Base-by-base conservation (phyloP, 331 rosid genomes). In the Quercus tomentella region DNA sequence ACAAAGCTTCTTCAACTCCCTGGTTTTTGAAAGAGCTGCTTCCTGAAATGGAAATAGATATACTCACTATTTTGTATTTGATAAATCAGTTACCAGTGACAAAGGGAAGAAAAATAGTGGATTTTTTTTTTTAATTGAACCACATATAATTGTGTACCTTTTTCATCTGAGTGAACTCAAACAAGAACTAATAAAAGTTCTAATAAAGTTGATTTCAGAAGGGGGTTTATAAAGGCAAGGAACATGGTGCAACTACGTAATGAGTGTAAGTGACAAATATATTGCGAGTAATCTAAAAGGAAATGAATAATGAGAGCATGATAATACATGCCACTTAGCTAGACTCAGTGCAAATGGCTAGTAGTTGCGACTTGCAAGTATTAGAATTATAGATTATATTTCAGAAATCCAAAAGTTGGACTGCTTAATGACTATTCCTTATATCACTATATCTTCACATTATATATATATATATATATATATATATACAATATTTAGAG, bases 1-100 rank as follows among this genome's bases (percentile, higher is more conserved):
- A 75, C 97, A 94, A 16, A 91, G 87, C 81, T 89, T 89, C 85
- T 92, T 94, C 89, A 89, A 85, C 85, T 89, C 93, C 83, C 87
- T 87, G 5, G 97, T 92, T 86, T 91, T 91, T 6, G 82, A 70
- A 83, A 92, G 72, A 76, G 89, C 93, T 16, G 86, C 93, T 31
- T 94, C 98, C 97, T 94, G 92, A 70, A 72, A 88, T 68, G 17
- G 37, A 72, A 73, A 52, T 57, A 16, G 26, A 3, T 33, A 8
- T 20, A 20, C 41, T 63, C 21, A 65, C 31, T 65, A 30, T 28
- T 31, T 33, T 8, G 12, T 67, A 56, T 65, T 81, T 81, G 43
- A 51, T 43, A 16, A 58, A 35, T 23, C 74, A 28, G 23, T 31
- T 7, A 7, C 28, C 43, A 6, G 56, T 14, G 52, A 23, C 18